Evolutionary conservation across 2,329 filamentous ascomycete genomes (phyloP), one percentile per base, ranked within the genome.

Genomic region (Colletotrichum euphorbiae): DNA sequence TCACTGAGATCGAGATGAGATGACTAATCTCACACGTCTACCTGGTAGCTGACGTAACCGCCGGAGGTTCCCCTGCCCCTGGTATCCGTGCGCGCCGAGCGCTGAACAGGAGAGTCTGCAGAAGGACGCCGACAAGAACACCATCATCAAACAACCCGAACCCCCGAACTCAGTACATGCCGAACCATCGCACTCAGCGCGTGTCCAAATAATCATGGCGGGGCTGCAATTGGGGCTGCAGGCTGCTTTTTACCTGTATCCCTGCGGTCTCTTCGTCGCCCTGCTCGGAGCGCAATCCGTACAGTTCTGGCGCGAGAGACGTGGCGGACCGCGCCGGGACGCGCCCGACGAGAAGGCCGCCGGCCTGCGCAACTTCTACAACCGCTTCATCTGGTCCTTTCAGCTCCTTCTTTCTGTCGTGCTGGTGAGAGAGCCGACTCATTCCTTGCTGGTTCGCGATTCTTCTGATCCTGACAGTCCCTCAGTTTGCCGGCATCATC

Each of bases 221-320:
- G 75, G 70, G 48, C 73, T 74, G 55, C 72, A 80, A 71, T 66
- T 77, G 46, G 80, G 77, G 42, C 72, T 82, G 55, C 74, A 78
- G 67, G 73, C 78, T 7, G 78, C 77, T 67, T 82, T 82, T 70
- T 82, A 82, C 57, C 60, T 78, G 58, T 82, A 82, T 66, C 81
- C 80, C 1, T 77, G 77, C 45, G 73, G 76, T 5, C 75, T 82
- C 8, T 81, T 82, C 52, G 63, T 74, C 3, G 75, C 78, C 1
- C 70, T 82, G 6, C 61, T 81, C 15, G 73, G 77, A 3, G 76
- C 75, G 0, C 80, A 82, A 70, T 72, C 79, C 6, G 57, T 78
- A 42, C 75, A 78, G 62, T 82, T 79, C 70, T 81, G 77, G 71
- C 75, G 74, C 60, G 72, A 74, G 64, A 76, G 77, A 13, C 74